Evolutionary conservation across 2,329 filamentous ascomycete species (phyloP).

Genomic region (Diaporthe sp.): DNA sequence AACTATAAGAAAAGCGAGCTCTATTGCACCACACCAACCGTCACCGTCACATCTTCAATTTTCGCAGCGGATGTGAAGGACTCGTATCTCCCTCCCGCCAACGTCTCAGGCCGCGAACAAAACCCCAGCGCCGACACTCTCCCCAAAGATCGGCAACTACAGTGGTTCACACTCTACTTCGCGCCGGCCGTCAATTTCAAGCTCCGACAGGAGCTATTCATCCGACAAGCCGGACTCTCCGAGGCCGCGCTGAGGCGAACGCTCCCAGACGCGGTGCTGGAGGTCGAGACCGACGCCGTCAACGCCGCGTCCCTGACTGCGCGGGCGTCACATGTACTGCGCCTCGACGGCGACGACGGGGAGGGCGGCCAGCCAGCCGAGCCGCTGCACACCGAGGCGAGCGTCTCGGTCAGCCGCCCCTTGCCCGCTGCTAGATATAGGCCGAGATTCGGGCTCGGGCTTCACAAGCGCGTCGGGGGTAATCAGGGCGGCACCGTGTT

Average conservation of each 20-base stretch:
- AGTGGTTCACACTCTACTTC: conserved; percentile 54
- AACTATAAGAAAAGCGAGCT: conserved; percentile 56
- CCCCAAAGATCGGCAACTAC: conserved; percentile 50
- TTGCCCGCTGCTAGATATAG: conserved; percentile 37
- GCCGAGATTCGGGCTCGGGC: conserved; percentile 49
- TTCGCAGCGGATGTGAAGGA: conserved; percentile 47
- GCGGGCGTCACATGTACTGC: conserved; percentile 51
- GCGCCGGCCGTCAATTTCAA: conserved; percentile 53
- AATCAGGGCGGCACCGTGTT: conserved; percentile 50
- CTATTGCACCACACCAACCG: conserved; percentile 40
- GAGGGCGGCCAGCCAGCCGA: conserved; percentile 39
- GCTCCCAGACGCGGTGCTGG: conserved; percentile 47
- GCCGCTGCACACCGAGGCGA: conserved; percentile 54
- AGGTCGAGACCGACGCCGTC: conserved; percentile 54
- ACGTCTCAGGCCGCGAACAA: conserved; percentile 55
- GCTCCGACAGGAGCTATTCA: conserved; percentile 55
- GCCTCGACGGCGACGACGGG: conserved; percentile 40
- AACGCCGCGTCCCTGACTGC: conserved; percentile 53
- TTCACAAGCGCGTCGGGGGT: conserved; percentile 49
- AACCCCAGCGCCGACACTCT: conserved; percentile 53
- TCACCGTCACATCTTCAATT: conserved; percentile 57
- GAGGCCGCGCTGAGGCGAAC: conserved; percentile 13
- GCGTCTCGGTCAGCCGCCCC: conserved; percentile 44
- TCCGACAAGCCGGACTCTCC: conserved; percentile 21
- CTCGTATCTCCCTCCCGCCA: conserved; percentile 47